Evolutionary conservation across 306 rosid species (phyloP).

Genomic region (Ammopiptanthus mongolicus): DNA sequence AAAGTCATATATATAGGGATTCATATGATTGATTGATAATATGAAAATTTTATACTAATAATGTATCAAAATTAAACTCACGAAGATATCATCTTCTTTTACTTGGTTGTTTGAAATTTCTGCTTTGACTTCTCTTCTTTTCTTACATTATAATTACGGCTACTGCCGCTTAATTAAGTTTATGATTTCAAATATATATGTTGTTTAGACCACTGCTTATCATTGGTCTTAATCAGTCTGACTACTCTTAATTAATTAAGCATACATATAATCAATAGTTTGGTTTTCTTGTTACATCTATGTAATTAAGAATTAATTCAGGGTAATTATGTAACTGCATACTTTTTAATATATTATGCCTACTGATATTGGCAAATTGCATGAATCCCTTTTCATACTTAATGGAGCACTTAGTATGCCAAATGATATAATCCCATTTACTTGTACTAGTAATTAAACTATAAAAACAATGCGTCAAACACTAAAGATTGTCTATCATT

Average conservation of each 20-base stretch:
- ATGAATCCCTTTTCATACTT: constrained; percentile 5
- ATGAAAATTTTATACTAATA: too few relatives aligned
- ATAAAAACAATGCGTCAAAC: constrained; percentile 21
- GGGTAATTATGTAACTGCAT: not conserved
- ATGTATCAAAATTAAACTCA: too few relatives aligned
- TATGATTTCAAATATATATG: not conserved
- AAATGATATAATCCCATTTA: constrained; percentile 5
- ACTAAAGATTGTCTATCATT: constrained; percentile 24
- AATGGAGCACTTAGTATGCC: constrained; percentile 40
- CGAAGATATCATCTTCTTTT: too few relatives aligned
- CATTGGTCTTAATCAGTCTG: not conserved
- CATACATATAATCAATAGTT: not conserved
- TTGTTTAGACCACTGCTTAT: not conserved
- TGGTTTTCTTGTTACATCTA: not conserved
- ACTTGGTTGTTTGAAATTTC: not conserved
- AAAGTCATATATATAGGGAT: too few relatives aligned
- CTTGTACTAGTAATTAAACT: constrained; percentile 3
- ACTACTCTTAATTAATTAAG: not conserved
- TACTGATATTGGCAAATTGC: constrained; percentile 25
- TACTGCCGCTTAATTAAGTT: not conserved
- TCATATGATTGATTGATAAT: too few relatives aligned
- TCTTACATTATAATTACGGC: not conserved
- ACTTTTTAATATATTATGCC: constrained; percentile 1
- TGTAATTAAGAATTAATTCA: not conserved
- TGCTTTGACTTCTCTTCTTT: not conserved